Percentiles rank a stretch among this genome's conserved stretches.
phyloP scores from a whole-genome alignment of 1,284 basidiomycete genomes.

The Ganoderma multipileum region DNA sequence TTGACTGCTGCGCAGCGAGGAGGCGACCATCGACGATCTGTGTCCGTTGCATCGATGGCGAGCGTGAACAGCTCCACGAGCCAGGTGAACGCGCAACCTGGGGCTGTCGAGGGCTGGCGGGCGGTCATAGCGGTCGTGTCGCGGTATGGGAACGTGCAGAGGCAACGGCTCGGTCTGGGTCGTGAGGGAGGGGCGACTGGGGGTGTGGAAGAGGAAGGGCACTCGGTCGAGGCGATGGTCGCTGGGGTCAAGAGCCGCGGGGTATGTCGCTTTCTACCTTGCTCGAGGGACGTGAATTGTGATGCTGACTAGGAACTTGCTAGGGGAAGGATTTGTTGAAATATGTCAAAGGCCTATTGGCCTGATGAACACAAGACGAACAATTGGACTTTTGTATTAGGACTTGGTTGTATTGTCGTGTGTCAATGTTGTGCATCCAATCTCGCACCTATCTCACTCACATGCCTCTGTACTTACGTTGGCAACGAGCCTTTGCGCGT shows the following conservation, averaged over 20 bases:
- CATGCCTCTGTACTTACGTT: not conserved
- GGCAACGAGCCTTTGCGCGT: not conserved
- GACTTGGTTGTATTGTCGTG: slow-evolving; percentile 4
- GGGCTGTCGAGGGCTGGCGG: slow-evolving; percentile 76
- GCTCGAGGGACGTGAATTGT: not conserved
- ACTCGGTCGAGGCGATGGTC: slow-evolving; percentile 76
- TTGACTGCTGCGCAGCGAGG: slow-evolving; percentile 9
- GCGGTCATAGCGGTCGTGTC: slow-evolving; percentile 71
- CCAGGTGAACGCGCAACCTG: slow-evolving; percentile 40
- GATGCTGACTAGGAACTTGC: slow-evolving; percentile 11
- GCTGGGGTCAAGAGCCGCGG: slow-evolving; percentile 74
- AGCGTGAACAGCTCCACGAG: slow-evolving; percentile 26
- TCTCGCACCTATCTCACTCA: not conserved
- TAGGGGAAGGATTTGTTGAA: slow-evolving; percentile 75
- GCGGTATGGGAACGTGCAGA: slow-evolving; percentile 66
- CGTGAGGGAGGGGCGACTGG: slow-evolving; percentile 18
- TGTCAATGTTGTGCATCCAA: not conserved
- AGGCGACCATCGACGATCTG: slow-evolving; percentile 28
- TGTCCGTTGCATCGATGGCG: slow-evolving; percentile 40
- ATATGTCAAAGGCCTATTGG: slow-evolving; percentile 74
- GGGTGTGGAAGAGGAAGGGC: slow-evolving; percentile 48
- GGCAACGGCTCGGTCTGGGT: slow-evolving; percentile 51
- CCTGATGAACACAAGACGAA: slow-evolving; percentile 41
- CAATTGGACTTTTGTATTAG: not conserved
- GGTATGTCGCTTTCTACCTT: slow-evolving; percentile 49